Evolutionary conservation across 495 filamentous ascomycete genomes (phyloP).

Genomic region (Parathielavia appendiculata): DNA sequence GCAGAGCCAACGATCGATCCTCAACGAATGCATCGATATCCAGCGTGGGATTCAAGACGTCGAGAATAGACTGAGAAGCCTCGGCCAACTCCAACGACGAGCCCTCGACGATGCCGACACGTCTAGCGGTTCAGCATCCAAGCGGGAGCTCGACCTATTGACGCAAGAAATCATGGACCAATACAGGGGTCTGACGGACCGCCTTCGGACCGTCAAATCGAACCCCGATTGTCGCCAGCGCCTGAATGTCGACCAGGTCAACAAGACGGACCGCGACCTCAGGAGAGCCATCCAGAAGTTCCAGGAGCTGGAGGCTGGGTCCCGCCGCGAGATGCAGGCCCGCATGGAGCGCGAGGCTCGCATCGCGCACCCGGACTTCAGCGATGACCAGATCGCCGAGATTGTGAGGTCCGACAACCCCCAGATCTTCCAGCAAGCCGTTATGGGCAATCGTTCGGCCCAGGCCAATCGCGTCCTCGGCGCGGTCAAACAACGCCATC

Average conservation of each 20-base stretch:
- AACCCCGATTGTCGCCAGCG: conserved; percentile 66
- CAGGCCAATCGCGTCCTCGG: conserved; percentile 72
- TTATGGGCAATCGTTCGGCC: conserved; percentile 68
- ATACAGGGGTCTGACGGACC: conserved; percentile 68
- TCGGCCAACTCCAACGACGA: conserved; percentile 54
- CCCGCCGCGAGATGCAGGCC: conserved; percentile 68
- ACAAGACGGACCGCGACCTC: conserved; percentile 69
- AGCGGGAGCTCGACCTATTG: conserved; percentile 54
- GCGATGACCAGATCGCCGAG: conserved; percentile 70
- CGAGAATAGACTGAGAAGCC: conserved; percentile 56
- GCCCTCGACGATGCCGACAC: conserved; percentile 57
- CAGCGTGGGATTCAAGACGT: conserved; percentile 70
- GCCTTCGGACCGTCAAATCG: conserved; percentile 72
- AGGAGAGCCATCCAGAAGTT: conserved; percentile 74
- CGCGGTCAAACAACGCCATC: conserved; percentile 76
- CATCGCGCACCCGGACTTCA: conserved; percentile 81
- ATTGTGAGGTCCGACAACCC: conserved; percentile 57
- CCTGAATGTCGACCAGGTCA: conserved; percentile 71
- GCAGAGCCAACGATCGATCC: conserved; percentile 54
- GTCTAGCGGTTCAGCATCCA: conserved; percentile 45
- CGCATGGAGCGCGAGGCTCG: conserved; percentile 84
- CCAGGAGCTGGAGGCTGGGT: conserved; percentile 68
- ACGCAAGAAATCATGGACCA: conserved; percentile 69
- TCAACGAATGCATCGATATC: conserved; percentile 78
- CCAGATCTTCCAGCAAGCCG: conserved; percentile 77